A percentile compares a stretch with the other conserved stretches of the same genome.
Evolutionary conservation across 208 protist genomes (phyloP).

Genomic region (Trypanosoma lewisi): DNA sequence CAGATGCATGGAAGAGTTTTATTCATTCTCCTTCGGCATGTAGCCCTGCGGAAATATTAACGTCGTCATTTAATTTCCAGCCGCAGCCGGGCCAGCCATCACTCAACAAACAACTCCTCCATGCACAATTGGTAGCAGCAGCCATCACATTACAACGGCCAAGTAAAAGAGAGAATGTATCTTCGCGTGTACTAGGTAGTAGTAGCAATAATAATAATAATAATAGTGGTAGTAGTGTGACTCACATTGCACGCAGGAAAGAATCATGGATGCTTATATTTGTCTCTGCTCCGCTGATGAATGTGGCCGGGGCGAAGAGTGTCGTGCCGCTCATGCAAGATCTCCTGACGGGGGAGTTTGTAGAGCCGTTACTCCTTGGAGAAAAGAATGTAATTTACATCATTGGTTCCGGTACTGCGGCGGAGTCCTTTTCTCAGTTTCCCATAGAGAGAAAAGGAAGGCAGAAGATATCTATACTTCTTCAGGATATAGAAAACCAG

Average conservation of each 20-base stretch:
- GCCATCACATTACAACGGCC: constrained; percentile 45
- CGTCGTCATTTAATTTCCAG: constrained; percentile 75
- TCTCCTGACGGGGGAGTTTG: constrained; percentile 83
- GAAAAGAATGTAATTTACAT: constrained; percentile 81
- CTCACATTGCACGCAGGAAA: constrained; percentile 25
- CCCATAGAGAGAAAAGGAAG: constrained; percentile 75
- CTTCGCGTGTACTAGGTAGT: constrained; percentile 1
- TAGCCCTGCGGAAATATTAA: constrained; percentile 62
- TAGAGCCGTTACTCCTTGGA: constrained; percentile 78
- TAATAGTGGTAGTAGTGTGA: not conserved
- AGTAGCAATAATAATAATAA: constrained; percentile 1
- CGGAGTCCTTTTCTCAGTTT: constrained; percentile 68
- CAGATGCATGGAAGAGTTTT: constrained; percentile 85
- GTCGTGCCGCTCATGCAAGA: constrained; percentile 86
- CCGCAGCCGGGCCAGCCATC: constrained; percentile 30
- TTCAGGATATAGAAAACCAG: constrained; percentile 86
- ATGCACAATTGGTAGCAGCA: constrained; percentile 68
- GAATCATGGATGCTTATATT: constrained; percentile 29
- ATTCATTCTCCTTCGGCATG: constrained; percentile 68
- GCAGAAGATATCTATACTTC: constrained; percentile 68
- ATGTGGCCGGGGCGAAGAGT: constrained; percentile 21
- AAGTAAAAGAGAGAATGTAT: constrained; percentile 21
- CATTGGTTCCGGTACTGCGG: constrained; percentile 77
- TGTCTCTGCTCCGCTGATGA: constrained; percentile 64
- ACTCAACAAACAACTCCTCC: constrained; percentile 85